Conservation (phyloP, 345 rosid species). For the Balakata baccata region DNA sequence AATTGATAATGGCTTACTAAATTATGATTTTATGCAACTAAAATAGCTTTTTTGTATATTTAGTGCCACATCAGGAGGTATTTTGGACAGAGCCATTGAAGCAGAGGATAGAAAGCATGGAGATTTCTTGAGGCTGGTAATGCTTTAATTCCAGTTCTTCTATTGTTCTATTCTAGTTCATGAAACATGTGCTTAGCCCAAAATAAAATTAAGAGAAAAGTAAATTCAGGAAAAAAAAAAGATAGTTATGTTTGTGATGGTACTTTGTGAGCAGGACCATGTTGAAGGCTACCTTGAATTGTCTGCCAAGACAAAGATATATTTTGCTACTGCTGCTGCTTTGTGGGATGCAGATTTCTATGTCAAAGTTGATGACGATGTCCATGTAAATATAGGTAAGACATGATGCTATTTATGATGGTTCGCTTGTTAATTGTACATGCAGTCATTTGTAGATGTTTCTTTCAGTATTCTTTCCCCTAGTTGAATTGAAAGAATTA, state of each 20-base stretch:
- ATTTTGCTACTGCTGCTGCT: slow-evolving; percentile 83
- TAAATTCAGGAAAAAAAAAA: background rate
- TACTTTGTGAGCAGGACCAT: slow-evolving; percentile 59
- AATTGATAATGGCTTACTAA: background rate
- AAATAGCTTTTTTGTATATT: background rate
- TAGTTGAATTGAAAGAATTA: background rate
- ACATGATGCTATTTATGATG: background rate
- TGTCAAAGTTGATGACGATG: slow-evolving; percentile 97
- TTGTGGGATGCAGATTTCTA: slow-evolving; percentile 97
- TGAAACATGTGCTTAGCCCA: background rate
- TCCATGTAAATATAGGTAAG: slow-evolving; percentile 92
- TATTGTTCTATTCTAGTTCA: slow-evolving; percentile 3
- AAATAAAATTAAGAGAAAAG: background rate
- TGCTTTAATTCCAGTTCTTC: slow-evolving; percentile 4
- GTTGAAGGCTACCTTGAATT: slow-evolving; percentile 96
- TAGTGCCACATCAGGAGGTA: slow-evolving; percentile 89
- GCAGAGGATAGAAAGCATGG: slow-evolving; percentile 93
- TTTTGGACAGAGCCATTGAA: slow-evolving; percentile 84
- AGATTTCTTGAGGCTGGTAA: slow-evolving; percentile 84
- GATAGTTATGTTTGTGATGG: slow-evolving; percentile 11
- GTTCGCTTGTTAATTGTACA: background rate
- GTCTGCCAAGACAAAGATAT: slow-evolving; percentile 93
- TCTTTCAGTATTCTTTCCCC: background rate
- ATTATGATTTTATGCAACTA: background rate
- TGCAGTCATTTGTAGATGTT: background rate